A percentile compares a stretch with the other conserved stretches of the same genome.
phyloP scores from a whole-genome alignment of 495 filamentous ascomycete species.

The Neurospora discreta region DNA sequence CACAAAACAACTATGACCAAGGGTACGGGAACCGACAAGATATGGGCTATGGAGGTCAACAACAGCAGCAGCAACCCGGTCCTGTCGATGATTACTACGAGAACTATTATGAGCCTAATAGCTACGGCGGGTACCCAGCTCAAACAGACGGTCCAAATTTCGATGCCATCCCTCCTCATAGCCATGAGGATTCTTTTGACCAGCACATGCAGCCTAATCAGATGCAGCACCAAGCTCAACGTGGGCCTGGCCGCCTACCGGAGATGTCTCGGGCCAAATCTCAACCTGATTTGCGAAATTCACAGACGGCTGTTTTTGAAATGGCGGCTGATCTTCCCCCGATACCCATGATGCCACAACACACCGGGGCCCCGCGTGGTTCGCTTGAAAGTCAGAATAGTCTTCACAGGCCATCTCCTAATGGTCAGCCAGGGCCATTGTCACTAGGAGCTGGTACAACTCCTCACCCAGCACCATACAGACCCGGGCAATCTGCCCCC shows the following conservation, averaged over 20 bases:
- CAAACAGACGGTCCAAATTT: constrained; percentile 64
- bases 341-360: constrained; percentile 27
- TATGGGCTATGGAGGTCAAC: constrained; percentile 14
- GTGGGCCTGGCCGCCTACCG: constrained; percentile 30
- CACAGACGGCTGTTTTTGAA: constrained; percentile 57
- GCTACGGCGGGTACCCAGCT: constrained; percentile 15
- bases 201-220: constrained; percentile 26
- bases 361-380: background rate
- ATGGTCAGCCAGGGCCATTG: constrained; percentile 17
- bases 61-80: constrained; percentile 19
- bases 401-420: constrained; percentile 16
- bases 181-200: constrained; percentile 38
- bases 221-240: constrained; percentile 24
- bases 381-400: constrained; percentile 8
- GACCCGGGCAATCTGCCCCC: constrained; percentile 18
- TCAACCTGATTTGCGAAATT: constrained; percentile 54
- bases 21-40: constrained; percentile 12
- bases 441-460: constrained; percentile 21
- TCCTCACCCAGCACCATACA: constrained; percentile 22
- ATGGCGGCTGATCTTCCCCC: constrained; percentile 51
- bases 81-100: constrained; percentile 46
- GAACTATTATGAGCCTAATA: constrained; percentile 38
- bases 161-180: constrained; percentile 45
- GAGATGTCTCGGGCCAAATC: constrained; percentile 48
- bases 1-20: constrained; percentile 16